Percentiles rank a stretch among this genome's conserved stretches.
Evolutionary conservation across 2,329 filamentous ascomycete species (phyloP).

Genomic region (Aspergillus hiratsukae): DNA sequence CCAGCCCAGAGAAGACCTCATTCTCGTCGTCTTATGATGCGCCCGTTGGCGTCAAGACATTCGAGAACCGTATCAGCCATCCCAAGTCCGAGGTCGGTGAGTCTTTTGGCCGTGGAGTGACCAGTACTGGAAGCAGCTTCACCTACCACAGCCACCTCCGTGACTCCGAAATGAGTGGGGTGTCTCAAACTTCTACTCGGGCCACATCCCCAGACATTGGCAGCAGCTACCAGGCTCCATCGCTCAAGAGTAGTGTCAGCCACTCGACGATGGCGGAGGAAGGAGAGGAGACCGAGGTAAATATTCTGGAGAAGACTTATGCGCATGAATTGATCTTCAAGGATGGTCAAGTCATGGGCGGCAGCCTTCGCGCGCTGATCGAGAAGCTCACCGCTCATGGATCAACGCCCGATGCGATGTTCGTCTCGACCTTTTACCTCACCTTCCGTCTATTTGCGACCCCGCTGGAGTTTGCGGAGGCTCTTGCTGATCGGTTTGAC

Average conservation of each 20-base stretch:
- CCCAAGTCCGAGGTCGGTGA: slow-evolving; percentile 29
- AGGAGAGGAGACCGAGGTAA: slow-evolving; percentile 71
- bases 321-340: slow-evolving; percentile 92
- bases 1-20: slow-evolving; percentile 23
- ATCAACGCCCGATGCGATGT: slow-evolving; percentile 83
- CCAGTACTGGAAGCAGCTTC: slow-evolving; percentile 71
- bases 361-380: slow-evolving; percentile 84
- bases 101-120: slow-evolving; percentile 61
- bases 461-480: slow-evolving; percentile 70
- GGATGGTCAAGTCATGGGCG: slow-evolving; percentile 90
- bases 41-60: slow-evolving; percentile 20
- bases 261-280: slow-evolving; percentile 66
- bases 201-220: slow-evolving; percentile 77
- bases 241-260: slow-evolving; percentile 65
- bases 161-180: slow-evolving; percentile 73
- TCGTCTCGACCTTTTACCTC: slow-evolving; percentile 91
- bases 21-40: slow-evolving; percentile 24
- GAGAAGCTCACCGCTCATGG: slow-evolving; percentile 91
- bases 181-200: slow-evolving; percentile 79
- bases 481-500: slow-evolving; percentile 86
- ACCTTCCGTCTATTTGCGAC: slow-evolving; percentile 93
- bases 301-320: slow-evolving; percentile 85
- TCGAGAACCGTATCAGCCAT: slow-evolving; percentile 32
- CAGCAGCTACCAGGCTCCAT: slow-evolving; percentile 54
- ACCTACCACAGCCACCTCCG: slow-evolving; percentile 69